Percentiles rank a stretch among this genome's conserved stretches.
phyloP scores from a whole-genome alignment of 2,329 filamentous ascomycete species.

The Drechslerella dactyloides region DNA sequence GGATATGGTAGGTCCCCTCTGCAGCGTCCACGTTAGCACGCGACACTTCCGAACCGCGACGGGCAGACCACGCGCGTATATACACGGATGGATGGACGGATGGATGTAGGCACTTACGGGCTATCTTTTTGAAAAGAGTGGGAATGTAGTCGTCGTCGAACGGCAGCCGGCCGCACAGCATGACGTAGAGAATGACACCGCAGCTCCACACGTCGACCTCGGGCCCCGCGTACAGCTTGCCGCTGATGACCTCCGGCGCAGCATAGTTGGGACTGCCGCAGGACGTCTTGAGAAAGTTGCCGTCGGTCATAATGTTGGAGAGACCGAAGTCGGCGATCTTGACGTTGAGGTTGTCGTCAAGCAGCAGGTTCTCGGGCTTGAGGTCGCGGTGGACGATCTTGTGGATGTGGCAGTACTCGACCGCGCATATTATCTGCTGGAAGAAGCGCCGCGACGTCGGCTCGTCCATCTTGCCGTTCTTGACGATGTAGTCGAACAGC shows the following conservation, averaged over 20 bases:
- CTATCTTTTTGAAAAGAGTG: slow-evolving; percentile 96
- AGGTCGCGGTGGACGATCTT: slow-evolving; percentile 98
- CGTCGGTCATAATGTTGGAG: slow-evolving; percentile 99
- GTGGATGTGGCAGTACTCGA: slow-evolving; percentile 98
- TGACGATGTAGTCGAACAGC: slow-evolving; percentile 97
- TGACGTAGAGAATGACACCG: slow-evolving; percentile 85
- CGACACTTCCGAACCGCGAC: slow-evolving; percentile 6
- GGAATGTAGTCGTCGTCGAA: slow-evolving; percentile 99
- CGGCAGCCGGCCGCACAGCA: slow-evolving; percentile 80
- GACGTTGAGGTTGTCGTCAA: slow-evolving; percentile 95
- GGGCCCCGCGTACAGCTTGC: slow-evolving; percentile 94
- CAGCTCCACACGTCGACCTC: slow-evolving; percentile 99
- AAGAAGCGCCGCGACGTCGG: slow-evolving; percentile 95
- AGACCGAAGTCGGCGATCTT: slow-evolving; percentile 99
- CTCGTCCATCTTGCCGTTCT: slow-evolving; percentile 89
- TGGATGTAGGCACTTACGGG: slow-evolving; percentile 62
- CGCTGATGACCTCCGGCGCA: slow-evolving; percentile 95
- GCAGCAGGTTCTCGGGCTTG: slow-evolving; percentile 93
- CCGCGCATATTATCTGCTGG: slow-evolving; percentile 97
- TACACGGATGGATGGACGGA: no score
- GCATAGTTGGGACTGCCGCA: slow-evolving; percentile 98
- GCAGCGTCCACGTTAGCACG: slow-evolving; percentile 14
- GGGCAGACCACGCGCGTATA: not conserved
- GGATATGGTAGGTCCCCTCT: slow-evolving; percentile 83
- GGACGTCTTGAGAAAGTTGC: slow-evolving; percentile 97